These are phyloP conservation scores for Luffa aegyptiaca DNA, from an alignment of 306 rosid species.

Conservation along the genomic window DNA sequence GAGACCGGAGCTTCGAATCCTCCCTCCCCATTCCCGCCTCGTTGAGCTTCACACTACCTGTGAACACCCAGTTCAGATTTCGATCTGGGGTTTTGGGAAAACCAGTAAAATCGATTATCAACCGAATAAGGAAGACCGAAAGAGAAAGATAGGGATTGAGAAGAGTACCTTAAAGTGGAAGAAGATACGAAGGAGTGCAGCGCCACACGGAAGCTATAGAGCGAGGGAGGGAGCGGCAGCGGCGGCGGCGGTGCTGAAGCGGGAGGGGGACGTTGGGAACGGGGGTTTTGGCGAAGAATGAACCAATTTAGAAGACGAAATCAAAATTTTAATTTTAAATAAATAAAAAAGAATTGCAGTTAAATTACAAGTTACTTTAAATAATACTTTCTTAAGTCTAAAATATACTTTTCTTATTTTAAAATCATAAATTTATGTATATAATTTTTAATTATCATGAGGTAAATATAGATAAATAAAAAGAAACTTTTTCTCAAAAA, in stretches of 20 bases:
- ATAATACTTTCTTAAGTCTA: too few species aligned
- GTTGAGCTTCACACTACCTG: background rate
- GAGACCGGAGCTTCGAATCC: constrained; percentile 20
- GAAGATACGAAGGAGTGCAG: background rate
- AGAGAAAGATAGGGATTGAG: background rate
- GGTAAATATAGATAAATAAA: too few species aligned
- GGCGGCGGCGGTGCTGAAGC: background rate
- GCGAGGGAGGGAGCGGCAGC: background rate
- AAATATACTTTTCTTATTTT: too few species aligned
- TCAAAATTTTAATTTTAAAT: too few species aligned
- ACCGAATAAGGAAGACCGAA: background rate
- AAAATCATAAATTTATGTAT: too few species aligned
- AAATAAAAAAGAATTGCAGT: too few species aligned
- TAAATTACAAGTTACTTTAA: too few species aligned
- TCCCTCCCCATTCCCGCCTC: background rate
- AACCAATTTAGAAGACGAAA: too few species aligned
- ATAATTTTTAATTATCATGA: too few species aligned
- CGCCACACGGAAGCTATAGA: background rate
- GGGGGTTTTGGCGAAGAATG: too few species aligned
- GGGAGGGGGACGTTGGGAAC: background rate
- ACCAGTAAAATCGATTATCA: background rate
- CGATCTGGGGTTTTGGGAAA: background rate
- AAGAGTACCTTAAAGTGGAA: background rate
- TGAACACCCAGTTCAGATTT: background rate
- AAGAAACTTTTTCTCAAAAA: too few species aligned